phyloP scores from a whole-genome alignment of 805 yeast genomes.

The Saccharomycodes ludwigii region DNA sequence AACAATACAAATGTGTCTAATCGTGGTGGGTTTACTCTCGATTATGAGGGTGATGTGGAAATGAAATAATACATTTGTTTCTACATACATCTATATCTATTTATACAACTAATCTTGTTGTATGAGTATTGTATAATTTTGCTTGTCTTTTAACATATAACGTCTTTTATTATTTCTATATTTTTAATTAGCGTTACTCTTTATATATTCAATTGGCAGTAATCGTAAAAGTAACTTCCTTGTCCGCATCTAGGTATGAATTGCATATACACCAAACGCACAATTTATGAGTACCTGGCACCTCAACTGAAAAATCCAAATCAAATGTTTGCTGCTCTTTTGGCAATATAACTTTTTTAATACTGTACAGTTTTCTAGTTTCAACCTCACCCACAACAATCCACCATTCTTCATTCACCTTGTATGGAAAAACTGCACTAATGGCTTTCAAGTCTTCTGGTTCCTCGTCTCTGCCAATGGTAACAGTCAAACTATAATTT shows the following conservation, averaged over 20 bases:
- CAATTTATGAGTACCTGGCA: constrained; percentile 47
- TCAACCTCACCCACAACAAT: constrained; percentile 61
- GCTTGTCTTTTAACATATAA: too few relatives aligned
- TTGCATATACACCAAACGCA: constrained; percentile 84
- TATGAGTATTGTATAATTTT: too few relatives aligned
- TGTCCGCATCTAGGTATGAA: constrained; percentile 86
- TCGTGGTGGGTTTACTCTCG: constrained; percentile 4
- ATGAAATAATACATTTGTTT: constrained; percentile 6
- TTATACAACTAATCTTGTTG: too few relatives aligned
- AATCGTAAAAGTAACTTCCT: constrained; percentile 36
- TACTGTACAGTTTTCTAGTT: constrained; percentile 53
- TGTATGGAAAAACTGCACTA: constrained; percentile 45
- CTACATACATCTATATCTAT: too few relatives aligned
- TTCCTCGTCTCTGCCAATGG: constrained; percentile 63
- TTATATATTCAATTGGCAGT: background rate
- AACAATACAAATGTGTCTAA: constrained; percentile 10
- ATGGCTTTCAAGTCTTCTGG: constrained; percentile 51
- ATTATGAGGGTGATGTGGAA: constrained; percentile 11
- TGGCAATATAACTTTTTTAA: constrained; percentile 48
- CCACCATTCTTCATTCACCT: constrained; percentile 64
- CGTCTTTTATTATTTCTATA: too few relatives aligned
- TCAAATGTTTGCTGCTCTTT: constrained; percentile 40
- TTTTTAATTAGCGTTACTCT: background rate
- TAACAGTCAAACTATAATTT: constrained; percentile 34
- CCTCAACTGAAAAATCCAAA: constrained; percentile 46